These are phyloP conservation scores for Orbilia javanica DNA, from an alignment of 2,329 filamentous ascomycete genomes.

Conservation along the genomic window DNA sequence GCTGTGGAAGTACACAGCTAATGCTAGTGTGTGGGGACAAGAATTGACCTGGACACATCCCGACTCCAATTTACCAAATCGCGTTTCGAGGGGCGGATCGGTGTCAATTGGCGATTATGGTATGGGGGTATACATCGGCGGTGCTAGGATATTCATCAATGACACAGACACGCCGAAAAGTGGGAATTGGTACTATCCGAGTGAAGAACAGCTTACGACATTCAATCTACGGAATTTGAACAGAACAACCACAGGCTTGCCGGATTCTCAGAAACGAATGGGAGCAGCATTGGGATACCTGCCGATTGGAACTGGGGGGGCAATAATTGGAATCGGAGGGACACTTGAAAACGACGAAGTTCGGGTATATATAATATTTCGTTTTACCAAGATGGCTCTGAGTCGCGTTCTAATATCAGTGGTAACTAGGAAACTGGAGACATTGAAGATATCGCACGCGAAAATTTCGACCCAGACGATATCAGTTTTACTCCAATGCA, in stretches of 20 bases:
- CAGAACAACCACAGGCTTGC: slow-evolving; percentile 35
- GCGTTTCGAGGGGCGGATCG: slow-evolving; percentile 45
- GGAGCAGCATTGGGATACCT: slow-evolving; percentile 46
- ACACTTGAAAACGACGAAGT: slow-evolving; percentile 49
- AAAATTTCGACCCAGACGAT: slow-evolving; percentile 35
- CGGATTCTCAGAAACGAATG: slow-evolving; percentile 48
- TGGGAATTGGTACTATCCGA: slow-evolving; percentile 50
- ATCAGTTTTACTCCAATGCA: slow-evolving; percentile 54
- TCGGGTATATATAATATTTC: slow-evolving; percentile 19
- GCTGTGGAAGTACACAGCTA: slow-evolving; percentile 48
- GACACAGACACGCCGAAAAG: slow-evolving; percentile 39
- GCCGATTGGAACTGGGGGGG: slow-evolving; percentile 47
- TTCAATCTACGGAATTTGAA: slow-evolving; percentile 49
- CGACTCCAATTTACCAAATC: slow-evolving; percentile 39
- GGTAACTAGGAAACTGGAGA: slow-evolving; percentile 27
- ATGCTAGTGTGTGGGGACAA: slow-evolving; percentile 49
- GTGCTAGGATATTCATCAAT: slow-evolving; percentile 54
- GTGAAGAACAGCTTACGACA: slow-evolving; percentile 49
- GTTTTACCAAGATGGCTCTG: not conserved
- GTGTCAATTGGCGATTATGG: slow-evolving; percentile 37
- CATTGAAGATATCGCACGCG: slow-evolving; percentile 19
- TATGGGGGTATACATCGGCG: slow-evolving; percentile 50
- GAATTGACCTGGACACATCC: slow-evolving; percentile 49
- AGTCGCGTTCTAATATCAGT: not conserved
- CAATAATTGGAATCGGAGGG: slow-evolving; percentile 47